These are phyloP conservation scores for Blastobotrys serpentis DNA, from an alignment of 1,139 yeast species.

Conservation along the genomic window DNA sequence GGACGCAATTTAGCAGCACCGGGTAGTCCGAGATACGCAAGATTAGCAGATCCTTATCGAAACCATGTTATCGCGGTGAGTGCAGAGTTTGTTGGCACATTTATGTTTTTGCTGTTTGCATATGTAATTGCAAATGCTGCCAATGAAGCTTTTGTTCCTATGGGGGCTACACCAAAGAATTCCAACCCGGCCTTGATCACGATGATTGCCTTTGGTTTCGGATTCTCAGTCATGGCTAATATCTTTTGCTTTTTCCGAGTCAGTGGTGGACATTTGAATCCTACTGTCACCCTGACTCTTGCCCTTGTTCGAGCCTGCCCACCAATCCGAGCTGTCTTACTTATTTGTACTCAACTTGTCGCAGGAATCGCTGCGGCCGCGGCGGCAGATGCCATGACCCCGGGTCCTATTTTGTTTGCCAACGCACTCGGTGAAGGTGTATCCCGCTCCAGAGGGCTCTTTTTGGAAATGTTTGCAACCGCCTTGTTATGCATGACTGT, in stretches of 20 bases:
- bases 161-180: conserved; percentile 32
- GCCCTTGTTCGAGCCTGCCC: conserved; percentile 70
- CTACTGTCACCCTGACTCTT: conserved; percentile 78
- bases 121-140: conserved; percentile 72
- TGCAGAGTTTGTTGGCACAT: conserved; percentile 84
- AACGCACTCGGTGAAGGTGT: conserved; percentile 72
- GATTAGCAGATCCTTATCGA: conserved; percentile 45
- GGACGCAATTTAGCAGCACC: neutral
- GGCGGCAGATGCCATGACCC: conserved; percentile 84
- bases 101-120: conserved; percentile 79
- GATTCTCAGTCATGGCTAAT: conserved; percentile 77
- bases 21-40: conserved; percentile 26
- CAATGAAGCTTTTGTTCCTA: conserved; percentile 42
- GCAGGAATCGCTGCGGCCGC: conserved; percentile 95
- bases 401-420: conserved; percentile 72
- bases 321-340: conserved; percentile 66
- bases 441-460: conserved; percentile 73
- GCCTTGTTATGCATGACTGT: conserved; percentile 72
- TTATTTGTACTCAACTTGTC: conserved; percentile 67
- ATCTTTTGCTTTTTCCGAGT: conserved; percentile 74
- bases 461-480: conserved; percentile 82
- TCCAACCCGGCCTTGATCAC: conserved; percentile 65
- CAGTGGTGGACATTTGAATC: conserved; percentile 89
- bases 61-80: conserved; percentile 54
- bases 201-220: conserved; percentile 86